Percentiles rank a stretch among this genome's conserved stretches.
Conservation (phyloP, 2,329 filamentous ascomycete species). For the Chaetomium globosum region DNA sequence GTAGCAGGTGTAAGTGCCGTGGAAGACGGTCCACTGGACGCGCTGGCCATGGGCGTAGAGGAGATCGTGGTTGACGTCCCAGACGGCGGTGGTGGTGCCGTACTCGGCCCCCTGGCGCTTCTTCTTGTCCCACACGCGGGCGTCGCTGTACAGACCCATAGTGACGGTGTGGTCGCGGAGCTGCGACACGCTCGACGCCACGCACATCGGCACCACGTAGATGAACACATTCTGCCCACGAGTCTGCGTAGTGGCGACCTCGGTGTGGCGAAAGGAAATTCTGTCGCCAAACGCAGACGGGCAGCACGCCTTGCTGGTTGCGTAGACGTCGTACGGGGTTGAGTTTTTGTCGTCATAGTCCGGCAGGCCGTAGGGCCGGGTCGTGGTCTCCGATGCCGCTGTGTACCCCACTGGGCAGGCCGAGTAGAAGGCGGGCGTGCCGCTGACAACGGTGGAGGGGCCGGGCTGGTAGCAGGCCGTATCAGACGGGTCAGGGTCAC, state of each 20-base stretch:
- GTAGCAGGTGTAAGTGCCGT: conserved; percentile 9
- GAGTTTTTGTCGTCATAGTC: background rate
- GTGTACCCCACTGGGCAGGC: conserved; percentile 10
- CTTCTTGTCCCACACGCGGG: conserved; percentile 1
- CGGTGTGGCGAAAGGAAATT: background rate
- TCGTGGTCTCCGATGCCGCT: background rate
- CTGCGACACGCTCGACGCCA: conserved; percentile 1
- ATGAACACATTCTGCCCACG: background rate
- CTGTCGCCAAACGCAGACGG: background rate
- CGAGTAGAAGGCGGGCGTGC: background rate
- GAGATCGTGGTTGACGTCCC: background rate
- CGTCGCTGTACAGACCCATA: conserved; percentile 9
- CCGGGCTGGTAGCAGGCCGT: background rate
- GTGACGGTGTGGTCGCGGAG: conserved; percentile 2
- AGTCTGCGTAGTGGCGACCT: background rate
- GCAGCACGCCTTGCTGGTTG: background rate
- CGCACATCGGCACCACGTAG: background rate
- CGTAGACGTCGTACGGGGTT: background rate
- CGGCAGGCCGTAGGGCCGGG: conserved; percentile 2
- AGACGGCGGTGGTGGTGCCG: conserved; percentile 2
- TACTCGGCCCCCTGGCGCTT: background rate
- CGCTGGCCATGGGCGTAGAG: background rate
- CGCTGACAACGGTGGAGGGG: background rate
- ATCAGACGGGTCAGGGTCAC: background rate
- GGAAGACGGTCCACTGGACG: conserved; percentile 4